Evolutionary conservation across 2,329 filamentous ascomycete species (phyloP).

Genomic region (Fusarium pseudonygamai): DNA sequence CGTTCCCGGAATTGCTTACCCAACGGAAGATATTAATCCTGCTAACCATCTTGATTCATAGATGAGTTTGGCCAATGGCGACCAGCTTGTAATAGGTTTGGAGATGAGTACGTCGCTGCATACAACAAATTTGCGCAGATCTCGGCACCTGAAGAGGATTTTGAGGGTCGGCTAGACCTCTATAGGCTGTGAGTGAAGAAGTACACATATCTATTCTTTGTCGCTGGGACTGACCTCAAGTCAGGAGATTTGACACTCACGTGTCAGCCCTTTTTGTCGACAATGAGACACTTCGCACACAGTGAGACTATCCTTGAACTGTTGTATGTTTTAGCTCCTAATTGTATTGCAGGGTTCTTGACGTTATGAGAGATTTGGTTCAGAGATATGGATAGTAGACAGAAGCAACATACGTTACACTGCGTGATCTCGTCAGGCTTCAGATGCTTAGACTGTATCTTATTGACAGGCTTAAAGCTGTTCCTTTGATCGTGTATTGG

Average conservation of each 20-base stretch:
- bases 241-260: not conserved
- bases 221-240: not conserved
- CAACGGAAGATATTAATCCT: not conserved
- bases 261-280: not conserved
- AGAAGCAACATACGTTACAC: not conserved
- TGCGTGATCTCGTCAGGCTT: not conserved
- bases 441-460: no score
- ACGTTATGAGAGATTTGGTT: not conserved
- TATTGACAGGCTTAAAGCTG: not conserved
- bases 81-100: not conserved
- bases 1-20: not conserved
- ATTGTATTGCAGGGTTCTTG: not conserved
- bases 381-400: not conserved
- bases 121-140: fast-evolving
- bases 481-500: not conserved
- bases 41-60: not conserved
- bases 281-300: not conserved
- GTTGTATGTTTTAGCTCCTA: not conserved
- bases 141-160: not conserved
- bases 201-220: fast-evolving
- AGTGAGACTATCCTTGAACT: not conserved
- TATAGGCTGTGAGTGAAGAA: not conserved
- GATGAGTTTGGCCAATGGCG: not conserved
- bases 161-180: not conserved
- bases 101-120: not conserved